Percentiles rank a stretch among this genome's conserved stretches.
Evolutionary conservation across 768 basidiomycete genomes (phyloP).

Genomic region (Chalciporus pseudorubinellus): DNA sequence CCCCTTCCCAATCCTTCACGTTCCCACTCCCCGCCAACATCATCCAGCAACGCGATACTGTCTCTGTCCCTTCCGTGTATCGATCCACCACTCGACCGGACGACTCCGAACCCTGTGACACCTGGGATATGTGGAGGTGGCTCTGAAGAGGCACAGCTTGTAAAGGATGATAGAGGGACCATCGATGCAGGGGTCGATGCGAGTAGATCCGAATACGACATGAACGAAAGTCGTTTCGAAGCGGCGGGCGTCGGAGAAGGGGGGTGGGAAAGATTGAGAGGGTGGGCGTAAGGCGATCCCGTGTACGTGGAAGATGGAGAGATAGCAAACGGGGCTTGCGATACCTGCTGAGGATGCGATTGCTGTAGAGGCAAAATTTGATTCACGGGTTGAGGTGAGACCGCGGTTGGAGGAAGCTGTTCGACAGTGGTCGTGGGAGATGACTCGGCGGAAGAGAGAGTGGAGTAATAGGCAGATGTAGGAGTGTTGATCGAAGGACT

Average conservation of each 20-base stretch:
- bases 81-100: slow-evolving; percentile 26
- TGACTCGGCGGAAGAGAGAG: slow-evolving; percentile 35
- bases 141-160: slow-evolving; percentile 55
- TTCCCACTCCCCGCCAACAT: slow-evolving; percentile 84
- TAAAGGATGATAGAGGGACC: slow-evolving; percentile 70
- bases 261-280: slow-evolving; percentile 30
- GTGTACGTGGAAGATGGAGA: slow-evolving; percentile 28
- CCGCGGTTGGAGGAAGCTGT: slow-evolving; percentile 26
- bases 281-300: slow-evolving; percentile 24
- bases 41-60: slow-evolving; percentile 50
- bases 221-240: slow-evolving; percentile 80
- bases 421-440: slow-evolving; percentile 39
- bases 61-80: slow-evolving; percentile 36
- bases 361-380: slow-evolving; percentile 15
- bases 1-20: slow-evolving; percentile 80
- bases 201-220: slow-evolving; percentile 85
- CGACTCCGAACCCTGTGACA: slow-evolving; percentile 46
- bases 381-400: slow-evolving; percentile 24
- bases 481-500: slow-evolving; percentile 41
- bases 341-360: slow-evolving; percentile 18
- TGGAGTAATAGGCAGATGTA: slow-evolving; percentile 50
- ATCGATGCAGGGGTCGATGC: slow-evolving; percentile 71
- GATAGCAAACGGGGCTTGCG: slow-evolving; percentile 8
- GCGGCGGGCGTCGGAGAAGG: slow-evolving; percentile 46
- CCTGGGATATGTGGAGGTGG: slow-evolving; percentile 75